Evolutionary conservation across 768 basidiomycete species (phyloP), one percentile per base, ranked within the genome.

Genomic region (Cystobasidium ongulense): DNA sequence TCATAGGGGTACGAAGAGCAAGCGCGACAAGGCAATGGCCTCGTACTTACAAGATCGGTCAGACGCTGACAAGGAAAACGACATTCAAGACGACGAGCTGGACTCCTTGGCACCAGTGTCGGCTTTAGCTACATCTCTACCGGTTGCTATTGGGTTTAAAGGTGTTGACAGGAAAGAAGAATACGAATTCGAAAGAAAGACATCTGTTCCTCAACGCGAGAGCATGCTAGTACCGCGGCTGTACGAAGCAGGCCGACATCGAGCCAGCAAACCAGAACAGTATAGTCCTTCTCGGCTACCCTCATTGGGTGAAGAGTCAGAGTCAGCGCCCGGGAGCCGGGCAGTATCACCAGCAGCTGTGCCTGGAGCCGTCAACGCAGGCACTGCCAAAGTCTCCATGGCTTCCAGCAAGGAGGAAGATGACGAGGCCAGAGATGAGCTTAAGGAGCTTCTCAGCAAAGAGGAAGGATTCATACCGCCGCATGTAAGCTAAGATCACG

Each of bases 161-260:
- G 35, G 63, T 21, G 29, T 67, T n/a, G 31, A 67, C 15, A 43
- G 27, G 21, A 8, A 52, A 27, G 11, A 67, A 29, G 65, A 43
- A 50, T 46, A 52, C 29, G 43, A 50, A 52, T 67, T 67, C 52
- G 65, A 67, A 23, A 41, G 46, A 21, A 67, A 67, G 65, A 67
- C 65, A 1, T 67, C 65, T 18, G 65, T 67, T 17, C 65, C 65
- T 23, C 25, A 67, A 15, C 23, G 38, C 5, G 65, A 67, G 27
- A 53, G 36, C 15, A 29, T 67, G 65, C 38, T 67, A 4, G 65
- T 67, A 13, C 65, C 65, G 27, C 43, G 38, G 27, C 25, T 67
- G 25, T 31, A 52, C 23, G 29, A 46, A 17, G 23, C 41, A 52
- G 27, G 27, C 13, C 5, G 18, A n/a, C 39, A 29, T 13, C 38